Percentiles rank a stretch among this genome's conserved stretches.
These are phyloP conservation scores for Daldinia sp. DNA, from an alignment of 2,329 filamentous ascomycete species.

Conservation along the genomic window DNA sequence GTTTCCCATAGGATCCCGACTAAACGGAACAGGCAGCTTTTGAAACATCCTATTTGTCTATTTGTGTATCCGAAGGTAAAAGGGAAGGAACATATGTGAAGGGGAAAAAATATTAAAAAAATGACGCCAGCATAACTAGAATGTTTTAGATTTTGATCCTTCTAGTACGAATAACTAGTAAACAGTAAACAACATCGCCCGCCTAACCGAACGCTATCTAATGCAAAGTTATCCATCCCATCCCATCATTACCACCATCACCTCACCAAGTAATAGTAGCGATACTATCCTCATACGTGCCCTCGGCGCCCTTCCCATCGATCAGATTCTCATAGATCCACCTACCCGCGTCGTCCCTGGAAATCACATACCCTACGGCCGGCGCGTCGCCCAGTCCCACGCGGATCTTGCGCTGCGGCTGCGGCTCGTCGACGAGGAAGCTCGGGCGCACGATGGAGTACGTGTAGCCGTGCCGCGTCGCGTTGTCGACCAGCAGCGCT, in stretches of 20 bases:
- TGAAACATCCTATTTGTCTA: conserved; percentile 19
- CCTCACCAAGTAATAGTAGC: conserved; percentile 2
- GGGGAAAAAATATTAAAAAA: not conserved
- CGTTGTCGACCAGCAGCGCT: conserved; percentile 32
- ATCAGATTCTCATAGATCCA: conserved; percentile 57
- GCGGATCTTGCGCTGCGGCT: conserved; percentile 43
- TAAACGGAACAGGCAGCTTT: conserved; percentile 8
- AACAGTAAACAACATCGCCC: not conserved
- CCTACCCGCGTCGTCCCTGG: conserved; percentile 55
- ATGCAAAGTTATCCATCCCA: not conserved
- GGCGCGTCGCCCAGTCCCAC: conserved; percentile 52
- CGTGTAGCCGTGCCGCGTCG: conserved; percentile 37
- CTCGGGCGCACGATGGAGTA: conserved; percentile 52
- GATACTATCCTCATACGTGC: conserved; percentile 4
- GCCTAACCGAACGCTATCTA: not conserved
- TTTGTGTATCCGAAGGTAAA: not conserved
- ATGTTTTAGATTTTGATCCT: not conserved
- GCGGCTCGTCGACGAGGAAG: conserved; percentile 47
- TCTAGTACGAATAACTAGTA: too few species aligned
- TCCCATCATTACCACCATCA: not conserved
- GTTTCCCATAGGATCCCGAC: conserved; percentile 15
- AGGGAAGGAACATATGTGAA: too few species aligned
- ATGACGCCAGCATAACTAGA: conserved; percentile 23
- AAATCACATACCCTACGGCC: conserved; percentile 57
- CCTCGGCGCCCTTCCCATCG: conserved; percentile 23